phyloP scores from a whole-genome alignment of 2,329 filamentous ascomycete species.

The Pestalotiopsis sp. region DNA sequence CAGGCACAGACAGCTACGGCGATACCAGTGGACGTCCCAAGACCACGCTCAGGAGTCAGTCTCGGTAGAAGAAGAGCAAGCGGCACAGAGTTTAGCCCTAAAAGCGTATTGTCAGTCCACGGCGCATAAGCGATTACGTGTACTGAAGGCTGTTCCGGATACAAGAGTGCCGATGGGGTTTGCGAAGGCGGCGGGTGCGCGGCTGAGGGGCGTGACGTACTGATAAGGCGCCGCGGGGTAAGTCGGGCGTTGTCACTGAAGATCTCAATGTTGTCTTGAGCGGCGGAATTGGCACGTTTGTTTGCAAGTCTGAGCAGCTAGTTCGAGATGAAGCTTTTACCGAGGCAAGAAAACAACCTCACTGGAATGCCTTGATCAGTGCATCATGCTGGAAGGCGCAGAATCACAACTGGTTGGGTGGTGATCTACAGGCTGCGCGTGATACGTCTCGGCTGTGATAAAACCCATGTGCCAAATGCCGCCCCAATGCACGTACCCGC shows the following conservation, averaged over 20 bases:
- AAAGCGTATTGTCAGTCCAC: background rate
- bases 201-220: conserved; percentile 8
- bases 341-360: background rate
- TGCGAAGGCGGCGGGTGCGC: background rate
- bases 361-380: background rate
- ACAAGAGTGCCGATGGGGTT: background rate
- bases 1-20: background rate
- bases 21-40: background rate
- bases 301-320: background rate
- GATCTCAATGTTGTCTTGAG: background rate
- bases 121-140: background rate
- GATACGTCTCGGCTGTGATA: background rate
- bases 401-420: background rate
- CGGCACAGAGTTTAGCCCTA: background rate
- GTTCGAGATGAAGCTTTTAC: background rate
- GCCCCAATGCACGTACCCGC: conserved; percentile 10
- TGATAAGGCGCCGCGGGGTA: conserved; percentile 14
- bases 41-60: background rate
- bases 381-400: background rate
- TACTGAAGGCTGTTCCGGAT: background rate
- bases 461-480: conserved; percentile 2
- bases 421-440: conserved; percentile 2
- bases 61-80: background rate
- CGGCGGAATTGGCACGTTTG: background rate
- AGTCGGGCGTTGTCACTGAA: background rate